phyloP scores from a whole-genome alignment of 2,329 filamentous ascomycete species.

The Aspergillus vadensis region DNA sequence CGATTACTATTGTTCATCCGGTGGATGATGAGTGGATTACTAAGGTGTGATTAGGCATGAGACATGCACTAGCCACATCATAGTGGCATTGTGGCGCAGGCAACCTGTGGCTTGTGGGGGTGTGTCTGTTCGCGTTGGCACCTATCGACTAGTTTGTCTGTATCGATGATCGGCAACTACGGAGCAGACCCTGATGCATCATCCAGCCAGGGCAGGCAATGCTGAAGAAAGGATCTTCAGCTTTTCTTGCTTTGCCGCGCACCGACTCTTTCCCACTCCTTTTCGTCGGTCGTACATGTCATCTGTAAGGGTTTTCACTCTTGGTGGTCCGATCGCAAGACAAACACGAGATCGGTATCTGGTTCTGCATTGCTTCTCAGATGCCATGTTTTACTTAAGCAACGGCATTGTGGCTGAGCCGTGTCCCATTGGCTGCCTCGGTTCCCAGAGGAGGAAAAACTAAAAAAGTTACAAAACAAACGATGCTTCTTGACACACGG shows the following conservation, averaged over 20 bases:
- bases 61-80: slow-evolving; percentile 12
- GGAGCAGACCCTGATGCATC: background rate
- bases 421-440: slow-evolving; percentile 11
- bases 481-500: background rate
- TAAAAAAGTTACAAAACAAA: background rate
- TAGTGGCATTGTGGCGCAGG: slow-evolving; percentile 2
- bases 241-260: background rate
- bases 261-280: background rate
- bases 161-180: background rate
- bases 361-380: slow-evolving; percentile 1
- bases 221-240: slow-evolving; percentile 2
- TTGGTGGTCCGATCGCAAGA: slow-evolving; percentile 14
- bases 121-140: background rate
- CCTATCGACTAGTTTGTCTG: background rate
- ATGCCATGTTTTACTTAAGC: background rate
- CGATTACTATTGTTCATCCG: background rate
- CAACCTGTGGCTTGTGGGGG: slow-evolving; percentile 9
- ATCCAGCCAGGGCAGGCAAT: background rate
- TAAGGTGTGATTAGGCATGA: background rate
- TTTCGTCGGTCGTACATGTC: slow-evolving; percentile 16
- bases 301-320: slow-evolving; percentile 17
- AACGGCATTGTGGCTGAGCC: slow-evolving; percentile 13
- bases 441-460: background rate
- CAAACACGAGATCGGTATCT: slow-evolving; percentile 21
- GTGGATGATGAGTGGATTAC: background rate